Evolutionary conservation across 345 rosid species (phyloP).

Genomic region (Brassica rapa): DNA sequence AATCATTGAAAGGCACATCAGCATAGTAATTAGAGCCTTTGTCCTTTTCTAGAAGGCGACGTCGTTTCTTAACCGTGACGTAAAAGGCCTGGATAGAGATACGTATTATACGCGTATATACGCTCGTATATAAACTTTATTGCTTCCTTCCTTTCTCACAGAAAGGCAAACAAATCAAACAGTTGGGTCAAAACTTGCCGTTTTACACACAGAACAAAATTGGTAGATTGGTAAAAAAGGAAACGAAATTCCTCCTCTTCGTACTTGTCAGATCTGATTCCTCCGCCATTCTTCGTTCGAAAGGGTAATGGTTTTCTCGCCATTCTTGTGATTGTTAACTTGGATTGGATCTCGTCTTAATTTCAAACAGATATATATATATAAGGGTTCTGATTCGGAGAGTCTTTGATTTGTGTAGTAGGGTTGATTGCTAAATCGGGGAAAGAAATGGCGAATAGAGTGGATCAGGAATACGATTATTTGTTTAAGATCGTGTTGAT

Average conservation of each 20-base stretch:
- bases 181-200: constrained; percentile 5
- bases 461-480: constrained; percentile 69
- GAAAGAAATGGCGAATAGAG: constrained; percentile 54
- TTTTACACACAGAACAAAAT: background rate
- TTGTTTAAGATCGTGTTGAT: constrained; percentile 79
- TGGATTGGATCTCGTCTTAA: constrained; percentile 24
- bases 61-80: background rate
- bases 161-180: constrained; percentile 22
- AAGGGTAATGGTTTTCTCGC: constrained; percentile 1
- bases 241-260: background rate
- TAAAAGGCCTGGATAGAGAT: background rate
- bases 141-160: background rate
- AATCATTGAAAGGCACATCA: background rate
- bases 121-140: constrained; percentile 1
- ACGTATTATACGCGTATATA: constrained; percentile 25
- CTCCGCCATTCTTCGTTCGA: constrained; percentile 38
- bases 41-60: background rate
- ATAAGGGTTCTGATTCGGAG: background rate
- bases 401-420: constrained; percentile 20
- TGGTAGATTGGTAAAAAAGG: background rate
- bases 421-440: constrained; percentile 40
- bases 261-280: constrained; percentile 31
- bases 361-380: background rate
- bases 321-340: constrained; percentile 10
- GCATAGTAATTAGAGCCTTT: background rate